Conservation (phyloP, 169 alveolate genomes). For the Eimeria mitis region DNA sequence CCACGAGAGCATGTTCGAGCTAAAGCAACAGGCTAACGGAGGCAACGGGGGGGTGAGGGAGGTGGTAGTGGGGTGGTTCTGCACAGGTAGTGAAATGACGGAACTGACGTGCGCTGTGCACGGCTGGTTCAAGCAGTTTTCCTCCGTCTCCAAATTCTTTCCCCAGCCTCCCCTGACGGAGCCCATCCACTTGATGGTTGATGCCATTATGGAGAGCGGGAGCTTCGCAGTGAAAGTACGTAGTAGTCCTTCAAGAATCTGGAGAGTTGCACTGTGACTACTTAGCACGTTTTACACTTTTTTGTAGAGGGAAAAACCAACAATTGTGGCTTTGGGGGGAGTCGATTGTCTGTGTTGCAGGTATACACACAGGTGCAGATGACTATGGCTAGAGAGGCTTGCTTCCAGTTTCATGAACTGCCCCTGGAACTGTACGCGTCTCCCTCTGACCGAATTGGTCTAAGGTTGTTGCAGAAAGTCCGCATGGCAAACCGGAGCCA, state of each 20-base stretch:
- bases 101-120: slow-evolving; percentile 96
- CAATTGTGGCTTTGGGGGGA: background rate
- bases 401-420: slow-evolving; percentile 92
- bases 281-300: background rate
- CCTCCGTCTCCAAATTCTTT: slow-evolving; percentile 92
- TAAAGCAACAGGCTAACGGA: slow-evolving; percentile 92
- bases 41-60: slow-evolving; percentile 94
- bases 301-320: background rate
- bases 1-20: slow-evolving; percentile 94
- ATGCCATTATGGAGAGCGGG: slow-evolving; percentile 93
- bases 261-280: background rate
- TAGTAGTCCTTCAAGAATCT: background rate
- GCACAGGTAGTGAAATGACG: slow-evolving; percentile 94
- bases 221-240: slow-evolving; percentile 90
- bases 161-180: slow-evolving; percentile 94
- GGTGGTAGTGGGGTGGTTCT: slow-evolving; percentile 93
- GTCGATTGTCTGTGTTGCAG: slow-evolving; percentile 5
- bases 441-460: slow-evolving; percentile 86
- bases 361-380: slow-evolving; percentile 91
- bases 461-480: slow-evolving; percentile 72
- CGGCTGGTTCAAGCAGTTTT: slow-evolving; percentile 95
- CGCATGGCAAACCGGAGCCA: slow-evolving; percentile 74
- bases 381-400: slow-evolving; percentile 89
- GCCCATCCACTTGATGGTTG: slow-evolving; percentile 95
- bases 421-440: slow-evolving; percentile 89